Evolutionary conservation across 108 stramenopile genomes (phyloP).

Genomic region (Epithemia pelagica): DNA sequence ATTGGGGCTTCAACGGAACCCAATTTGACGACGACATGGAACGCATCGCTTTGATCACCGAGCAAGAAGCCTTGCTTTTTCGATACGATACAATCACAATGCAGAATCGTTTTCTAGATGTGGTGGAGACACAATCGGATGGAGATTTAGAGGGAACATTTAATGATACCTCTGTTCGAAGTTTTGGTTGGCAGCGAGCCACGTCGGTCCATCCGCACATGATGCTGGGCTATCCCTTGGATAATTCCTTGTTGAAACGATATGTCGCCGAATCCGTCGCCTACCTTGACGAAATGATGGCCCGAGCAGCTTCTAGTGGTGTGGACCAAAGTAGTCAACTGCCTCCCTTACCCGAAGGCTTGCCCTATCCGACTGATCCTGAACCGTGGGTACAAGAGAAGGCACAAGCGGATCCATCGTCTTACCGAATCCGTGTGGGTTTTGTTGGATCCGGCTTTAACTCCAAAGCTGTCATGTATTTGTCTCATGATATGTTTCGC

Average conservation of each 20-base stretch:
- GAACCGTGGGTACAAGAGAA: conserved; percentile 9
- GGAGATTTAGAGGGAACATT: neutral
- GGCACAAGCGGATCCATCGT: conserved; percentile 26
- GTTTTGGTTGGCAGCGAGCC: conserved; percentile 52
- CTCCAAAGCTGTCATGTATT: conserved; percentile 76
- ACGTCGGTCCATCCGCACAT: conserved; percentile 59
- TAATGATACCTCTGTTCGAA: neutral
- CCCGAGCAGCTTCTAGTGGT: conserved; percentile 21
- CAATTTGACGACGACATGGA: conserved; percentile 66
- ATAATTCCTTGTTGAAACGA: conserved; percentile 51
- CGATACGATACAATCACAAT: conserved; percentile 16
- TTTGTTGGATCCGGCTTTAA: conserved; percentile 81
- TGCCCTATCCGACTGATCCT: conserved; percentile 57
- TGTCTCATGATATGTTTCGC: conserved; percentile 83
- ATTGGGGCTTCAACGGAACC: conserved; percentile 72
- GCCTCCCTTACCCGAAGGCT: conserved; percentile 38
- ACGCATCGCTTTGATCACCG: conserved; percentile 33
- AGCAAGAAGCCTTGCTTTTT: conserved; percentile 28
- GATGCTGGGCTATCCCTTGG: conserved; percentile 71
- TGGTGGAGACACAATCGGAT: neutral
- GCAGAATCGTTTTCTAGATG: neutral
- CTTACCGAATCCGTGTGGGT: conserved; percentile 40
- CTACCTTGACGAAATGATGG: conserved; percentile 62
- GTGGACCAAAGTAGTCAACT: conserved; percentile 17
- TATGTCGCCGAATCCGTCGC: conserved; percentile 68